Evolutionary conservation across 495 filamentous ascomycete species (phyloP), one percentile per base, ranked within the genome.

Genomic region (Tuber brumale): DNA sequence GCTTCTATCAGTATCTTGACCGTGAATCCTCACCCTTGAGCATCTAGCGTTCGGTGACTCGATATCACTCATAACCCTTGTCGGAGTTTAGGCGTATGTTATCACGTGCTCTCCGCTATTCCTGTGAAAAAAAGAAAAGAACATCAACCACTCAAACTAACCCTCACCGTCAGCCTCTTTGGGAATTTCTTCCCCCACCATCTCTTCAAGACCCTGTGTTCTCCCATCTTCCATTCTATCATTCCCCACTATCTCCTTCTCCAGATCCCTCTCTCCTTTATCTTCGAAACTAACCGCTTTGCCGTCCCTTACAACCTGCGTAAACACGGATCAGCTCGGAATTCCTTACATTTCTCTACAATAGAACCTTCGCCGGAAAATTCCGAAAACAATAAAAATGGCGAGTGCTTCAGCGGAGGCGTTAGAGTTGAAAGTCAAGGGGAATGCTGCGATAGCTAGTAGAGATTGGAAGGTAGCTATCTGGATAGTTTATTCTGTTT

Each of bases 391-490:
- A 6, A 48, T 46, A 77, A 72, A 61, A 61, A 80, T 80, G 78
- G 46, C 73, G 57, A 80, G 76, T 51, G 76, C 82, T 72, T 80
- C 85, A 82, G 90, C 93, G 76, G 88, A 90, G 83, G 94, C 95
- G 72, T 87, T 89, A 76, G 91, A 90, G 80, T 86, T 96, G 76
- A 99, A 99, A 88, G 89, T 93, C 85, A 89, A 97, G 84, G 95
- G 95, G 75, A 99, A 99, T 86, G 91, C 93, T 82, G 94, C 94
- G 61, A 97, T 98, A 85, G 90, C 90, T 37, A 85, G 88, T 31
- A 93, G 97, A 82, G 91, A 98, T 85, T 99, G 95, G 95, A 87
- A 69, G 76, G 80, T 81, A 78, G 37, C 48, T 81, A 66, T 66
- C 27, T 66, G 14, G 14, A 66, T 19, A 27, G 31, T 66, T 66